A percentile compares a stretch with the other conserved stretches of the same genome.
Evolutionary conservation across 352 stramenopile species (phyloP).

Genomic region (Pythium rhizo-oryzae): DNA sequence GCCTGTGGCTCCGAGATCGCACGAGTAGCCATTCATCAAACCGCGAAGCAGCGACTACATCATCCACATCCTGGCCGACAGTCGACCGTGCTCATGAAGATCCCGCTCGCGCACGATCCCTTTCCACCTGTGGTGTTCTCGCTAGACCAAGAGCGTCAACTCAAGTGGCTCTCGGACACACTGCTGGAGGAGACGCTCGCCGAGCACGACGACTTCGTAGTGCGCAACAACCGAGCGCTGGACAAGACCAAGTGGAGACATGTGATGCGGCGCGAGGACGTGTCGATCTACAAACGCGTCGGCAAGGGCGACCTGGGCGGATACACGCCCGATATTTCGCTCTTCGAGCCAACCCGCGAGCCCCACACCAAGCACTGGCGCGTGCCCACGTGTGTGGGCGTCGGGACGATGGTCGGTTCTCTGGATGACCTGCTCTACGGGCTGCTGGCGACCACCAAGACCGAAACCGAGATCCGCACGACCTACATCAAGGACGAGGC

Average conservation of each 20-base stretch:
- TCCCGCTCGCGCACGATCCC: slow-evolving; percentile 46
- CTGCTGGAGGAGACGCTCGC: slow-evolving; percentile 23
- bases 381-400: slow-evolving; percentile 14
- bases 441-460: slow-evolving; percentile 5
- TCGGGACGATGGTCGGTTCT: slow-evolving; percentile 6
- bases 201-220: slow-evolving; percentile 25
- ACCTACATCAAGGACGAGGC: slow-evolving; percentile 21
- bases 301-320: slow-evolving; percentile 18
- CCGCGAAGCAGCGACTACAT: neutral
- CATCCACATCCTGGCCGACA: neutral
- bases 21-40: neutral
- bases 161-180: slow-evolving; percentile 21
- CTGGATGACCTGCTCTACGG: slow-evolving; percentile 24
- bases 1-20: too few species aligned
- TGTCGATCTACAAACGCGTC: slow-evolving; percentile 27
- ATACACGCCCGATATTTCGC: slow-evolving; percentile 19
- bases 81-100: slow-evolving; percentile 37
- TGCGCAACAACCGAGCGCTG: slow-evolving; percentile 18
- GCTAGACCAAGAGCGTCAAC: slow-evolving; percentile 7
- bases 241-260: slow-evolving; percentile 28
- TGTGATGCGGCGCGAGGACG: slow-evolving; percentile 26
- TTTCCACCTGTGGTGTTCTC: slow-evolving; percentile 54
- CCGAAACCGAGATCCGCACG: slow-evolving; percentile 9
- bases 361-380: slow-evolving; percentile 36
- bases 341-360: slow-evolving; percentile 24